Evolutionary conservation across 2,329 filamentous ascomycete genomes (phyloP).

Genomic region (Colletotrichum australisinense): DNA sequence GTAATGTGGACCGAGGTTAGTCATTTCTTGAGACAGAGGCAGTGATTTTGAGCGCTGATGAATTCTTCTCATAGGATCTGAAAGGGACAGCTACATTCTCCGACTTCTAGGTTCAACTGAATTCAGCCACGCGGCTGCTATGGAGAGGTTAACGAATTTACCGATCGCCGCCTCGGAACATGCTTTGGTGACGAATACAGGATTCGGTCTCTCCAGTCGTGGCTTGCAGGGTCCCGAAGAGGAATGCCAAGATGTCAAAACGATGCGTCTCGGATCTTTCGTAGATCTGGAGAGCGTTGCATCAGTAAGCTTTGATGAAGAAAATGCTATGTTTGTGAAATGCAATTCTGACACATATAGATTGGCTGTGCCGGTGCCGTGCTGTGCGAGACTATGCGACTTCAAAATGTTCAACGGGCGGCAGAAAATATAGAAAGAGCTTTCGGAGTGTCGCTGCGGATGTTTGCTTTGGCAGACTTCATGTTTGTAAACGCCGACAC

Average conservation of each 20-base stretch:
- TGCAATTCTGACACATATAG: constrained; percentile 42
- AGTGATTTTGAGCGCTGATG: background rate
- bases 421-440: background rate
- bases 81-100: constrained; percentile 51
- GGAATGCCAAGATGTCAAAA: constrained; percentile 66
- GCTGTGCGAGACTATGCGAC: constrained; percentile 80
- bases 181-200: background rate
- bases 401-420: background rate
- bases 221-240: constrained; percentile 48
- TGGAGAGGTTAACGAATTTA: constrained; percentile 72
- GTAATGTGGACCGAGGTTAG: constrained; percentile 30
- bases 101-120: constrained; percentile 78
- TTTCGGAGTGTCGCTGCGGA: constrained; percentile 63
- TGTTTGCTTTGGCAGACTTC: constrained; percentile 74
- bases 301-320: constrained; percentile 62
- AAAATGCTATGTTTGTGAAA: background rate
- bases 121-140: constrained; percentile 76
- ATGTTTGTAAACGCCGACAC: constrained; percentile 89
- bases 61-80: background rate
- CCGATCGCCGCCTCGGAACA: constrained; percentile 50
- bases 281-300: constrained; percentile 80
- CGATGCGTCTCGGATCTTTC: constrained; percentile 76
- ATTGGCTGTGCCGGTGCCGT: constrained; percentile 90
- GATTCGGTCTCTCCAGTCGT: background rate
- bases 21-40: background rate